Evolutionary conservation across 768 basidiomycete species (phyloP), one percentile per base, ranked within the genome.

Genomic region (Rhodotorula kratochvilovae): DNA sequence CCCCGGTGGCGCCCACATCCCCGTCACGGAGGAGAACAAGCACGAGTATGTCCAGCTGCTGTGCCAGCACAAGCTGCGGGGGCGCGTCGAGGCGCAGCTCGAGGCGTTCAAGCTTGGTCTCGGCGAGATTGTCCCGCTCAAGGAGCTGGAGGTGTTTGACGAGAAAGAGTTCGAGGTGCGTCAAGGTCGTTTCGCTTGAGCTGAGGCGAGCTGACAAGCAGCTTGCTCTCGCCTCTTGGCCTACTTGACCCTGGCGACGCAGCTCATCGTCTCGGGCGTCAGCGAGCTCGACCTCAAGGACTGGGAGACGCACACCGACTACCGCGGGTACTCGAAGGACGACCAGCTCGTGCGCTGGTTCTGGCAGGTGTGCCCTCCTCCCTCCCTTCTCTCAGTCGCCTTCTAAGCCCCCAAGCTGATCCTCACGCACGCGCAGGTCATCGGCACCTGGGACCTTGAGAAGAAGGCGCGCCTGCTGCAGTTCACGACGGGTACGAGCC

Each of bases 321-420:
- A 98, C 81, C 88, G 95, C 73, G 95, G 92, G 25, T 95, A 93
- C 78, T 48, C n/a, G 1, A 90, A 91, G 81, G 87, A 91, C 77
- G 92, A 95, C 78, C 90, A 93, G 77, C 91, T 94, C 57, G 93
- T 99, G 68, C 90, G 92, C 77, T 99, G 96, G 96, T 99, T 99
- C 89, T 99, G 96, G 96, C 31, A 67, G 63, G 70, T 66, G 31
- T 27, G 69, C 23, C 19, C n/a, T 42, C 53, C n/a, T 58, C 16
- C 19, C 29, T 43, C 54, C n/a, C 5, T 8, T 21, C 45, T 16
- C 15, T 39, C 56, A 21, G n/a, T 13, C 43, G 2, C 21, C 39
- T 57, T 16, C 16, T 25, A 10, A 2, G 39, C n/a, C 21, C 11
- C 11, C 27, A 10, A 46, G 8, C 17, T 0, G 13, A 42, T 23